Evolutionary conservation across 2,329 filamentous ascomycete genomes (phyloP).

Genomic region (Paradendryphiella salina): DNA sequence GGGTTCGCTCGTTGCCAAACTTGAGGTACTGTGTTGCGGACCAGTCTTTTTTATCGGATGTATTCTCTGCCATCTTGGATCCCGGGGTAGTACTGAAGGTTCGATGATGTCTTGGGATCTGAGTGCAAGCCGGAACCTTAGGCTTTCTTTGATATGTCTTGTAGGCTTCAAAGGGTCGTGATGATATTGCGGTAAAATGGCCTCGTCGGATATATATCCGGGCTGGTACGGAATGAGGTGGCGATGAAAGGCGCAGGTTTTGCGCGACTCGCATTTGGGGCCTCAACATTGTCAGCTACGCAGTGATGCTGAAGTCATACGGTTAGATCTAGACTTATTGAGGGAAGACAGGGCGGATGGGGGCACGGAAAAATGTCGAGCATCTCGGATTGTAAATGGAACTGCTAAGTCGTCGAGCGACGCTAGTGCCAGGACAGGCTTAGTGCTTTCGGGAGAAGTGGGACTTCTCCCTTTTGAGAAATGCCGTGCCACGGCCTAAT

Average conservation of each 20-base stretch:
- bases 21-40: slow-evolving; percentile 62
- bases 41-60: slow-evolving; percentile 51
- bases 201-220: slow-evolving; percentile 7
- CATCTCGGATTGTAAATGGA: background rate
- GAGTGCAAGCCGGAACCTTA: background rate
- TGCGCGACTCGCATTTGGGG: background rate
- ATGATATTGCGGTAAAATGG: background rate
- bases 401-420: background rate
- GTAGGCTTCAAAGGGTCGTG: background rate
- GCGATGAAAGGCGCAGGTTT: background rate
- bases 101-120: background rate
- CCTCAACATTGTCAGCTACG: background rate
- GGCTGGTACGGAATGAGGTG: too few relatives aligned
- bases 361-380: background rate
- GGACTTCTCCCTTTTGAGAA: background rate
- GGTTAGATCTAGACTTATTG: background rate
- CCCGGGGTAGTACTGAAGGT: background rate
- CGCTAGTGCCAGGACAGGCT: background rate
- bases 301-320: background rate
- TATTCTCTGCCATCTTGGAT: background rate
- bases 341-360: background rate
- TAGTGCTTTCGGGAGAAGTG: background rate
- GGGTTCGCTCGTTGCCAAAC: slow-evolving; percentile 58
- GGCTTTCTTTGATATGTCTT: background rate
- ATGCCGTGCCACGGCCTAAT: background rate